Evolutionary conservation across 2,329 filamentous ascomycete genomes (phyloP).

Genomic region (Didymella lethalis): DNA sequence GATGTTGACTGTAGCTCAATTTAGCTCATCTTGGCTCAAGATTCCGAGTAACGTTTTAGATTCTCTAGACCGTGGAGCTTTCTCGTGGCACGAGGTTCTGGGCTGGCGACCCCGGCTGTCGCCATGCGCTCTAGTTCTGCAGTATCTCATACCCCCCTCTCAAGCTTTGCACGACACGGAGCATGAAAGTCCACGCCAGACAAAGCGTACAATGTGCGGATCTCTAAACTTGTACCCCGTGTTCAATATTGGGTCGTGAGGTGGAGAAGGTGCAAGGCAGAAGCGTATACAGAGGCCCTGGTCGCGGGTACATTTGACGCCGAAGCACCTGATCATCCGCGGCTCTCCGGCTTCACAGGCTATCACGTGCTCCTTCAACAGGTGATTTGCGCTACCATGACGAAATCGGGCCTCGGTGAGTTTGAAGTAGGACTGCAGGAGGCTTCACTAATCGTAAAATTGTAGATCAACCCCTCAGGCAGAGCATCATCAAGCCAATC

Average conservation of each 20-base stretch:
- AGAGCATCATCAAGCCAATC: not conserved
- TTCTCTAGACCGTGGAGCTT: not conserved
- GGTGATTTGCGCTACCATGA: not conserved
- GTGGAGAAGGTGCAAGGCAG: not conserved
- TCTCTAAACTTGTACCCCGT: not conserved
- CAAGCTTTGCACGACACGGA: not conserved
- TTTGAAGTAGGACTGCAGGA: not conserved
- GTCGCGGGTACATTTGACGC: not conserved
- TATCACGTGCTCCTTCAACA: not conserved
- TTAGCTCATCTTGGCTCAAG: not conserved
- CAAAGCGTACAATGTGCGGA: too few relatives aligned
- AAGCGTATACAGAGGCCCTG: not conserved
- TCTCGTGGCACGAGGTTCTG: not conserved
- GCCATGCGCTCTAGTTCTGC: not conserved
- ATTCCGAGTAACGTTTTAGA: not conserved
- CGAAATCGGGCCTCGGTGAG: not conserved
- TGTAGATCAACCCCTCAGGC: slow-evolving; percentile 1
- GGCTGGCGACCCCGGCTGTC: not conserved
- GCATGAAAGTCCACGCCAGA: not conserved
- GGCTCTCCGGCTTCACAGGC: not conserved
- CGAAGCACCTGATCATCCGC: not conserved
- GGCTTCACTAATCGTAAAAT: not conserved
- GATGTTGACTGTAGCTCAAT: not conserved
- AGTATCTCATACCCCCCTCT: not conserved
- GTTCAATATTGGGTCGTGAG: not conserved